Percentiles rank a stretch among this genome's conserved stretches.
phyloP scores from a whole-genome alignment of 805 yeast genomes.

The Lipomyces starkeyi region DNA sequence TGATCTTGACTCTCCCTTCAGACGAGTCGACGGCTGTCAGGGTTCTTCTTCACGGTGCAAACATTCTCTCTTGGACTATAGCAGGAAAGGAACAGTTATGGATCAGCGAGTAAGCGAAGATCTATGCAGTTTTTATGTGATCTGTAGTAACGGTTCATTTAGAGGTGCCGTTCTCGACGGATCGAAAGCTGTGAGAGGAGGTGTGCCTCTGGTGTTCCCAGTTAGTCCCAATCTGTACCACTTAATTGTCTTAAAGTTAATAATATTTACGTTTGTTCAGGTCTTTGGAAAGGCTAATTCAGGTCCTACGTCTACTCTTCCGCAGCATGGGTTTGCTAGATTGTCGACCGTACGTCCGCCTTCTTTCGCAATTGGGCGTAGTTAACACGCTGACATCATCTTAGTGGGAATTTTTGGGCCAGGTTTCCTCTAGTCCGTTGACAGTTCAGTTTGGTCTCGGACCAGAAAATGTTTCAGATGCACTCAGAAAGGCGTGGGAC shows the following conservation, averaged over 20 bases:
- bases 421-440: constrained; percentile 69
- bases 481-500: constrained; percentile 62
- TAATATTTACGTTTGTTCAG: constrained; percentile 11
- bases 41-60: constrained; percentile 86
- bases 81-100: constrained; percentile 81
- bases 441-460: constrained; percentile 90
- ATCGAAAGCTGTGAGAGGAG: constrained; percentile 93
- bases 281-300: constrained; percentile 67
- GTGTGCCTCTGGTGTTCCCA: constrained; percentile 96
- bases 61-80: constrained; percentile 79
- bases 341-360: constrained; percentile 54
- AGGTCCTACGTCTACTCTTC: constrained; percentile 68
- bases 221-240: constrained; percentile 41
- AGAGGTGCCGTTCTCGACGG: constrained; percentile 87
- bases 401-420: constrained; percentile 92
- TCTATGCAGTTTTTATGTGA: not conserved
- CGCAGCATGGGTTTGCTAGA: constrained; percentile 97
- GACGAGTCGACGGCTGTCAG: constrained; percentile 62
- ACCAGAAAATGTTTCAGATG: constrained; percentile 77
- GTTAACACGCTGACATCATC: not conserved
- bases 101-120: constrained; percentile 49
- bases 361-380: not conserved
- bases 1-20: constrained; percentile 62
- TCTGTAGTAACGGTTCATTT: constrained; percentile 47
- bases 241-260: not conserved